Base-by-base conservation (phyloP, 2,329 filamentous ascomycete genomes). In the Nigrospora sphaerica region DNA sequence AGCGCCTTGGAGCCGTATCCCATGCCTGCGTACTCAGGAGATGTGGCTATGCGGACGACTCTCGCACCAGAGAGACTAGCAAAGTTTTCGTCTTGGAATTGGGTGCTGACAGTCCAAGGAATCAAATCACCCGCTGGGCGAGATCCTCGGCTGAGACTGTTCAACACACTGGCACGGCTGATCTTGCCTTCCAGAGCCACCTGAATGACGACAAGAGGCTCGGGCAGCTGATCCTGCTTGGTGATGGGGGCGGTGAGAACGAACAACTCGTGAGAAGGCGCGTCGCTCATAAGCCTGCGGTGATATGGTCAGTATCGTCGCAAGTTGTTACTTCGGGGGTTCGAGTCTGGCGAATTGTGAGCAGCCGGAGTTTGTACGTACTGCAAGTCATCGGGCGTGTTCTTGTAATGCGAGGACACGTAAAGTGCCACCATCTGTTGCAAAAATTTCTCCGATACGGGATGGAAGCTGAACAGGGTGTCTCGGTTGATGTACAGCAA, bases 391-490 rank as follows among this genome's bases (percentile, higher is more conserved):
- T 45, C 44, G 83, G 85, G 85, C 0, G 83, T 83, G 61, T 88
- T 89, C 63, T 89, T 88, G 71, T 89, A 91, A 62, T 91, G 86
- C 56, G 89, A 95, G 28, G 93, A 90, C 28, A 98, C 95, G 58
- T 97, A 98, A 2, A 98, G 78, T 1, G 91, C 90, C 68, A 98
- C 92, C 89, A 98, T 96, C 58, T 95, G 90, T 64, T 98, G 93
- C 46, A 98, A 71, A 69, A 98, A 97, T 61, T 91, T 93, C 65
- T 98, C 93, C 3, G 93, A 95, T 17, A 97, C 89, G 3, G 91
- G 89, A 59, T 98, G 93, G 73, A 95, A 98, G 12, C 92, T 97
- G 71, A 98, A 98, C 13, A 98, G 79, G 10, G 92, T 97, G 68
- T 98, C 93, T 46, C 93, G 86, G 70, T 97, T 98, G 58, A 98